phyloP scores from a whole-genome alignment of 1,284 basidiomycete genomes.

The Xerocomus minutiporus region DNA sequence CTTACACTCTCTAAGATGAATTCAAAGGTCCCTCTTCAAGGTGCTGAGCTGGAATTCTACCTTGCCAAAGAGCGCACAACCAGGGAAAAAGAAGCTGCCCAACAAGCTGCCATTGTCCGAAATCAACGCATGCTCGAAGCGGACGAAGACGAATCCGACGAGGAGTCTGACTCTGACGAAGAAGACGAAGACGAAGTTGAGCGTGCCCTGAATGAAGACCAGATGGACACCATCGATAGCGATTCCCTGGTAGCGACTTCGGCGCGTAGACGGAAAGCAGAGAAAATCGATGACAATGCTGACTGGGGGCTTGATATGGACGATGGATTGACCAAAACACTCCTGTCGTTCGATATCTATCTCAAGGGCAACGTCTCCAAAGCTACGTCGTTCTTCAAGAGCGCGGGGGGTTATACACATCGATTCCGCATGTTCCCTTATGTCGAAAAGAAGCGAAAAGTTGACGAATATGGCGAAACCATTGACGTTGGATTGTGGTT shows the following conservation, averaged over 20 bases:
- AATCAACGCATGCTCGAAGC: constrained; percentile 89
- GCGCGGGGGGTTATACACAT: constrained; percentile 58
- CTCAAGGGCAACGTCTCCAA: constrained; percentile 90
- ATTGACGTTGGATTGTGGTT: constrained; percentile 94
- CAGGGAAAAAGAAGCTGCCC: constrained; percentile 85
- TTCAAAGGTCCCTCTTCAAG: constrained; percentile 82
- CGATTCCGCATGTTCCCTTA: constrained; percentile 97
- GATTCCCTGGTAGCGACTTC: constrained; percentile 20
- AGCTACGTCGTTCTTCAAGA: constrained; percentile 81
- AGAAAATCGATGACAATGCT: constrained; percentile 49
- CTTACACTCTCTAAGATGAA: constrained; percentile 57
- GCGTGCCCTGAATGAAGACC: constrained; percentile 50
- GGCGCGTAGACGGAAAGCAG: constrained; percentile 38
- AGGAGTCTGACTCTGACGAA: constrained; percentile 57
- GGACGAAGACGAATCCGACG: constrained; percentile 67
- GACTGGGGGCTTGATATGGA: constrained; percentile 73
- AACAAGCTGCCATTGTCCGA: constrained; percentile 80
- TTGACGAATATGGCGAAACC: constrained; percentile 95
- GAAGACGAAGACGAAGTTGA: constrained; percentile 64
- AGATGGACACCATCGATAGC: constrained; percentile 42
- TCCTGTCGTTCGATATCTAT: constrained; percentile 93
- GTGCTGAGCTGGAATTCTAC: constrained; percentile 80
- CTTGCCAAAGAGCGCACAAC: constrained; percentile 72
- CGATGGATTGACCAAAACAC: constrained; percentile 65
- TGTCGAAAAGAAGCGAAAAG: constrained; percentile 85